Evolutionary conservation across 2,329 filamentous ascomycete genomes (phyloP).

Genomic region (Aureobasidium subglaciale): DNA sequence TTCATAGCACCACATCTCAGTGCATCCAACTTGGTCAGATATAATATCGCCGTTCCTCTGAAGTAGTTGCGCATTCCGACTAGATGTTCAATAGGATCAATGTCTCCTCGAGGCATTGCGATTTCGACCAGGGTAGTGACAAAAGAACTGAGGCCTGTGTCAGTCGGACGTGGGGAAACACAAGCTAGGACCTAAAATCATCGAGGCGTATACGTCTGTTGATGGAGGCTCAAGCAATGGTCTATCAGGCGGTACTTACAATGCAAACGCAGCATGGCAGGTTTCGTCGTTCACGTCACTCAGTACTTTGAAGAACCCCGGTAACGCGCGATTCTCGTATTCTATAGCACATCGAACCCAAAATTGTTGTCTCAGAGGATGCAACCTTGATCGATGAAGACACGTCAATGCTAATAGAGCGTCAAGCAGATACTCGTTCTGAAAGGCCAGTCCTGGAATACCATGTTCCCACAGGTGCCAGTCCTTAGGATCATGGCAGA

Average conservation of each 20-base stretch:
- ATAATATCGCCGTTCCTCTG: neutral
- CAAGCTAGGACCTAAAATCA: too few relatives aligned
- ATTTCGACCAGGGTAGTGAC: neutral
- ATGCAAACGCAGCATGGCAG: conserved; percentile 9
- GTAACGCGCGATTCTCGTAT: conserved; percentile 3
- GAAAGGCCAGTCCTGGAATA: conserved; percentile 2
- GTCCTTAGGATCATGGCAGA: conserved; percentile 7
- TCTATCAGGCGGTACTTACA: neutral
- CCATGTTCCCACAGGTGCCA: neutral
- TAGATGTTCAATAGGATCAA: conserved; percentile 1
- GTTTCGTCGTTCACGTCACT: conserved; percentile 1
- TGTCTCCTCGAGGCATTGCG: neutral
- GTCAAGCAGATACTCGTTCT: conserved; percentile 1
- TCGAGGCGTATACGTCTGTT: too few relatives aligned
- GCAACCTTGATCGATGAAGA: neutral
- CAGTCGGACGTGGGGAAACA: neutral
- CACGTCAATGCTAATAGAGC: neutral
- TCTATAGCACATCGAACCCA: conserved; percentile 1
- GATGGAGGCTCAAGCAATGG: too few relatives aligned
- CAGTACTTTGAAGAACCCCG: neutral
- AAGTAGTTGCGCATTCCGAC: conserved; percentile 1
- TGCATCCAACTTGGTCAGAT: neutral
- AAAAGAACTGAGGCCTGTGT: neutral
- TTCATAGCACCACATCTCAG: neutral
- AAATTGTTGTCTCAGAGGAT: neutral